These are phyloP conservation scores for Rhizopogon rudus DNA, from an alignment of 768 basidiomycete genomes.

Conservation along the genomic window DNA sequence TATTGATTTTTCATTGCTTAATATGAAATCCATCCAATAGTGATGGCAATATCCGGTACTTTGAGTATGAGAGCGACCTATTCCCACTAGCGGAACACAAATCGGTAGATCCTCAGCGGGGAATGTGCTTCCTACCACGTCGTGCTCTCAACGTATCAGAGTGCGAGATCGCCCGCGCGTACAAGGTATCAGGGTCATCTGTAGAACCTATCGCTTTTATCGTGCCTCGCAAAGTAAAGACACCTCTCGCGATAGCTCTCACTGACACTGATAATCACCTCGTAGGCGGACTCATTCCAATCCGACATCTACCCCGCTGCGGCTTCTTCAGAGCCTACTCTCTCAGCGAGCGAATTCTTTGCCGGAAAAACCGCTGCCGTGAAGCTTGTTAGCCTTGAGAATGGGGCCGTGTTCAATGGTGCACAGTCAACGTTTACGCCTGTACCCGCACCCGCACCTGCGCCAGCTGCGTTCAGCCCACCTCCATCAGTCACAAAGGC, in stretches of 20 bases:
- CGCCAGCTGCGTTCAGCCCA: constrained; percentile 17
- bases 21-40: constrained; percentile 31
- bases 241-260: not conserved
- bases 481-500: constrained; percentile 25
- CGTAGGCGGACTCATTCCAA: constrained; percentile 90
- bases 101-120: constrained; percentile 89
- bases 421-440: constrained; percentile 13
- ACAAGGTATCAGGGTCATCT: constrained; percentile 69
- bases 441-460: constrained; percentile 20
- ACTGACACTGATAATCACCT: not conserved
- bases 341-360: constrained; percentile 85
- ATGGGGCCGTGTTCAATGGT: constrained; percentile 43
- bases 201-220: constrained; percentile 95
- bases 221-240: constrained; percentile 81
- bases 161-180: constrained; percentile 93
- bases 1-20: not conserved
- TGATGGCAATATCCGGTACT: constrained; percentile 98
- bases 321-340: constrained; percentile 71
- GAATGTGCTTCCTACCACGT: constrained; percentile 94
- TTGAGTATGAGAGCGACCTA: constrained; percentile 89
- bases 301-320: constrained; percentile 96
- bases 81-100: constrained; percentile 79
- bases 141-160: constrained; percentile 84
- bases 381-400: constrained; percentile 77
- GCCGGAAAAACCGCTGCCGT: constrained; percentile 73